phyloP scores from a whole-genome alignment of 2,329 filamentous ascomycete genomes.

The Plenodomus tracheiphilus region DNA sequence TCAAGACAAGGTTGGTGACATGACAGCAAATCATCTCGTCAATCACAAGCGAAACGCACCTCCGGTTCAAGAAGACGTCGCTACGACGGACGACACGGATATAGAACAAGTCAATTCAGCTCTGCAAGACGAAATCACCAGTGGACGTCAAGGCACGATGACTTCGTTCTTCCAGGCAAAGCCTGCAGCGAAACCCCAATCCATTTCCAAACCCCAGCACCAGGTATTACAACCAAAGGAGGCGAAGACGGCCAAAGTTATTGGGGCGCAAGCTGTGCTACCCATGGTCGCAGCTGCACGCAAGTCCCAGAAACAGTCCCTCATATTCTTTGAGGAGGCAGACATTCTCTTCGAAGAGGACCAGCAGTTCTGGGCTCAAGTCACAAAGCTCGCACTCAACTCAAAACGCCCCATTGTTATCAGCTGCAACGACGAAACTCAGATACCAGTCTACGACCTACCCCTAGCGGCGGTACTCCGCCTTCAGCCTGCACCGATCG shows the following conservation, averaged over 20 bases:
- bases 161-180: slow-evolving; percentile 72
- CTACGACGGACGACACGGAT: slow-evolving; percentile 37
- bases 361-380: slow-evolving; percentile 88
- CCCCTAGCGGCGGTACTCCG: slow-evolving; percentile 84
- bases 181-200: slow-evolving; percentile 24
- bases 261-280: slow-evolving; percentile 26
- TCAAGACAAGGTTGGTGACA: slow-evolving; percentile 89
- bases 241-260: slow-evolving; percentile 15
- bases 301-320: slow-evolving; percentile 77
- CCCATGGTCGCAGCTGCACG: slow-evolving; percentile 34
- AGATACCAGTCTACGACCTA: slow-evolving; percentile 75
- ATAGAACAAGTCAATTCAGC: slow-evolving; percentile 47
- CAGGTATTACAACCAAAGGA: slow-evolving; percentile 2
- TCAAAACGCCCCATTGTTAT: slow-evolving; percentile 93
- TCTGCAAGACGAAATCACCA: slow-evolving; percentile 62
- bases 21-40: slow-evolving; percentile 94
- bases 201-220: slow-evolving; percentile 18
- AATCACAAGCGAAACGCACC: slow-evolving; percentile 48
- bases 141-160: slow-evolving; percentile 77
- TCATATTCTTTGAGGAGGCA: slow-evolving; percentile 92
- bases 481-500: slow-evolving; percentile 66
- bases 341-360: slow-evolving; percentile 95
- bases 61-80: slow-evolving; percentile 28
- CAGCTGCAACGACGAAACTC: slow-evolving; percentile 89
- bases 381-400: slow-evolving; percentile 74